Conservation (phyloP, 148 eudicot species). For the Rheum nobile region DNA sequence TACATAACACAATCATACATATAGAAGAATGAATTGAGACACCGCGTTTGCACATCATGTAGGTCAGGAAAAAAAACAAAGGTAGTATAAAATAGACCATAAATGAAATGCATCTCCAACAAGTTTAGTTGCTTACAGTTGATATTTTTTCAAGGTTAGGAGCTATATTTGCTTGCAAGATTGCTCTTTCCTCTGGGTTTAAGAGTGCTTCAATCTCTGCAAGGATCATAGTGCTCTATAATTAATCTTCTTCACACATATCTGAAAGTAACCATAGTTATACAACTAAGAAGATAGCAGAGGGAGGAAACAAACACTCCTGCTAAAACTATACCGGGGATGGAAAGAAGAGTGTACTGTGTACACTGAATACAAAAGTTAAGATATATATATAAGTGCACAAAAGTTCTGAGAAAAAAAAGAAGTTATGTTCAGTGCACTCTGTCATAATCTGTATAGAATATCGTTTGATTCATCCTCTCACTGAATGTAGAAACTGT, state of each 20-base stretch:
- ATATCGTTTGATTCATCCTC: not conserved
- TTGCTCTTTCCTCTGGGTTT: conserved; percentile 56
- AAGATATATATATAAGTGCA: not conserved
- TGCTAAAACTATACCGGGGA: not conserved
- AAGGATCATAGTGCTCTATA: conserved; percentile 8
- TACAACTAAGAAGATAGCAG: not conserved
- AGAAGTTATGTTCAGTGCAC: not conserved
- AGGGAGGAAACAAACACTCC: not conserved
- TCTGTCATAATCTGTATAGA: not conserved
- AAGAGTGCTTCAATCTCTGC: conserved; percentile 72
- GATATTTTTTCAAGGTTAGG: conserved; percentile 61
- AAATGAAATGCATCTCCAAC: not conserved
- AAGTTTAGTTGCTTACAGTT: conserved; percentile 41
- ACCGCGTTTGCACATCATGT: not conserved
- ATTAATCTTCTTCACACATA: not conserved
- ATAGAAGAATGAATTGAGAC: not conserved
- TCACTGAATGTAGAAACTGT: not conserved
- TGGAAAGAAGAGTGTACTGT: not conserved
- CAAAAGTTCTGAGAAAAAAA: not conserved
- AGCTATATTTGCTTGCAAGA: conserved; percentile 47
- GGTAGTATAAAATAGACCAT: not conserved
- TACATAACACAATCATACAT: not conserved
- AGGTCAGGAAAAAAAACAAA: not conserved
- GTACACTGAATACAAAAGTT: not conserved
- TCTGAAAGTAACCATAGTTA: not conserved